Evolutionary conservation across 495 filamentous ascomycete species (phyloP).

Genomic region (Aspergillus bertholletiae): DNA sequence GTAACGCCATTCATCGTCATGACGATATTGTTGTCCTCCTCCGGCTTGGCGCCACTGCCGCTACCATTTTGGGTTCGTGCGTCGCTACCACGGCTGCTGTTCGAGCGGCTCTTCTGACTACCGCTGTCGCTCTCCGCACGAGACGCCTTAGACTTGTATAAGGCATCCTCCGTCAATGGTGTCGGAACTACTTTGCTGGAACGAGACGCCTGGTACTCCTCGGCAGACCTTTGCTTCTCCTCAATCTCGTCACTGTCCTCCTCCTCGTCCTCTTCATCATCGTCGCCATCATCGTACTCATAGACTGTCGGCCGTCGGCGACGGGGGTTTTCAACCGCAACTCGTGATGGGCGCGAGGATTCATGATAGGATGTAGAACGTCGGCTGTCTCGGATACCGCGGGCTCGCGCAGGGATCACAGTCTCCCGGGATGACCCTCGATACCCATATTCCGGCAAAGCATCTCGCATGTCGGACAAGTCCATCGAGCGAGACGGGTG

Average conservation of each 20-base stretch:
- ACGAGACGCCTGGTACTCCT: slow-evolving; percentile 38
- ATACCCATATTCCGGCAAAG: slow-evolving; percentile 28
- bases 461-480: slow-evolving; percentile 28
- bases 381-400: slow-evolving; percentile 27
- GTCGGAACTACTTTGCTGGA: slow-evolving; percentile 24
- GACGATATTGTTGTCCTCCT: slow-evolving; percentile 40
- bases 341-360: slow-evolving; percentile 22
- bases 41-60: slow-evolving; percentile 27
- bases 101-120: slow-evolving; percentile 44
- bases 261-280: slow-evolving; percentile 19
- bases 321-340: slow-evolving; percentile 32
- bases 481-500: slow-evolving; percentile 33
- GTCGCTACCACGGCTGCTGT: slow-evolving; percentile 43
- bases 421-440: slow-evolving; percentile 28
- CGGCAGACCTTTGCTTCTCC: slow-evolving; percentile 31
- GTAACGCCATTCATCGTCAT: slow-evolving; percentile 42
- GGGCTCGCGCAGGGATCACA: slow-evolving; percentile 31
- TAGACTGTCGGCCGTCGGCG: slow-evolving; percentile 32
- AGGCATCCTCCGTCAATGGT: slow-evolving; percentile 33
- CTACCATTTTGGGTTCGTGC: slow-evolving; percentile 30
- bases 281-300: slow-evolving; percentile 22
- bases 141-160: slow-evolving; percentile 28
- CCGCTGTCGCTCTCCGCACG: slow-evolving; percentile 39
- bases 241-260: slow-evolving; percentile 23
- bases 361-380: slow-evolving; percentile 34